Evolutionary conservation across 2,329 filamentous ascomycete genomes (phyloP).

Genomic region (Leptodontidium sp.): DNA sequence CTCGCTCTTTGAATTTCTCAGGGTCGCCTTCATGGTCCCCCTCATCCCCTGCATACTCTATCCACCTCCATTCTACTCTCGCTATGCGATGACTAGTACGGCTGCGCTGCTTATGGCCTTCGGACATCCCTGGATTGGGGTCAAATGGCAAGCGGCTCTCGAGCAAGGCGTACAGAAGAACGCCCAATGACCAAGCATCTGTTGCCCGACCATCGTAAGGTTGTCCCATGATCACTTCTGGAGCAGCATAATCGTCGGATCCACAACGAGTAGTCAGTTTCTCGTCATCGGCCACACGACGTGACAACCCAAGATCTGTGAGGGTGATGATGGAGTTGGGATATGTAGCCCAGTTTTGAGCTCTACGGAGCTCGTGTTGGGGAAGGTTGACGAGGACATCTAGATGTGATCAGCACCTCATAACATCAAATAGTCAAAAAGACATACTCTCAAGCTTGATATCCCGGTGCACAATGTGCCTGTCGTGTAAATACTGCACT

Average conservation of each 20-base stretch:
- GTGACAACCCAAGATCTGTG: constrained; percentile 89
- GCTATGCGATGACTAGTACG: constrained; percentile 94
- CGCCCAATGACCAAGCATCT: constrained; percentile 95
- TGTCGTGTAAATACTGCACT: constrained; percentile 82
- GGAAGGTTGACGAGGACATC: constrained; percentile 92
- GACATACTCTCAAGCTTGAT: constrained; percentile 95
- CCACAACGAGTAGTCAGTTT: constrained; percentile 94
- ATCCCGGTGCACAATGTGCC: constrained; percentile 92
- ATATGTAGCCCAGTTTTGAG: constrained; percentile 75
- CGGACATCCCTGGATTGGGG: constrained; percentile 80
- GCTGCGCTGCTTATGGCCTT: constrained; percentile 78
- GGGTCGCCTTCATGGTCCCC: constrained; percentile 81
- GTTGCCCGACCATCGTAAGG: constrained; percentile 91
- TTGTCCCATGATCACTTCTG: constrained; percentile 94
- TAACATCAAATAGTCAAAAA: constrained; percentile 27
- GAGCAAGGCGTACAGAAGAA: constrained; percentile 90
- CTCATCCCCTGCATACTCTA: constrained; percentile 82
- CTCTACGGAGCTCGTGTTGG: constrained; percentile 68
- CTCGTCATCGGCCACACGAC: constrained; percentile 84
- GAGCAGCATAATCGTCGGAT: constrained; percentile 95
- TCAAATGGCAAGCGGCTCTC: constrained; percentile 96
- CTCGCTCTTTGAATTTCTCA: constrained; percentile 67
- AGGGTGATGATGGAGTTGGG: constrained; percentile 86
- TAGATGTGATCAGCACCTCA: constrained; percentile 49
- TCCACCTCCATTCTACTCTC: constrained; percentile 94